Conservation (phyloP, 2,329 filamentous ascomycete genomes). For the Colletotrichum sp. region DNA sequence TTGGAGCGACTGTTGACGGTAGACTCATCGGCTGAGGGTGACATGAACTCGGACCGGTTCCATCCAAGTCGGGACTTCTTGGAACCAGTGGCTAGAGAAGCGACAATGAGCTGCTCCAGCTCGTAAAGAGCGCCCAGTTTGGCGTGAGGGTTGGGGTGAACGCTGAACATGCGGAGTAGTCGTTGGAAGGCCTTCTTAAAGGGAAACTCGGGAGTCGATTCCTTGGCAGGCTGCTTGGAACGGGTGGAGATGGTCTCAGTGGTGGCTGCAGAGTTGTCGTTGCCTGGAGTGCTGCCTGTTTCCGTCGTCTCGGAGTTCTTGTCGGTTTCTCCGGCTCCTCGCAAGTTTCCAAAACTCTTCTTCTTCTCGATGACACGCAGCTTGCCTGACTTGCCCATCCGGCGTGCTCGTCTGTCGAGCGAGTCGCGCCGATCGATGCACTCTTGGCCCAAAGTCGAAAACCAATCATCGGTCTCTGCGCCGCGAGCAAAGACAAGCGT, state of each 20-base stretch:
- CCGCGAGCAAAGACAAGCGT: conserved; percentile 85
- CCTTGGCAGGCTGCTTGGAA: conserved; percentile 33
- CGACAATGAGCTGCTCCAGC: conserved; percentile 80
- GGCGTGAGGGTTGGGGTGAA: conserved; percentile 84
- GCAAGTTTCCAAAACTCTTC: conserved; percentile 71
- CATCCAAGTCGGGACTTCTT: conserved; percentile 35
- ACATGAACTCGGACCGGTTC: conserved; percentile 39
- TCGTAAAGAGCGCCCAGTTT: conserved; percentile 87
- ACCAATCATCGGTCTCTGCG: conserved; percentile 93
- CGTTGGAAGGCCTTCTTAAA: conserved; percentile 82
- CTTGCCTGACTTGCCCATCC: conserved; percentile 44
- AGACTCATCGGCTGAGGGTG: conserved; percentile 37
- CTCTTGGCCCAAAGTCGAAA: conserved; percentile 70
- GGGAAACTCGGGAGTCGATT: conserved; percentile 66
- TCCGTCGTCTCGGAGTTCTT: conserved; percentile 43
- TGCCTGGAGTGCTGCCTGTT: conserved; percentile 39
- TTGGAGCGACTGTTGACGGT: conserved; percentile 41
- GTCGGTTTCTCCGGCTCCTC: conserved; percentile 51
- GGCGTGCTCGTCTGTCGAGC: conserved; percentile 51
- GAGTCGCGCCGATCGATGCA: conserved; percentile 68
- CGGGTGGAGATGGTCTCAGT: conserved; percentile 42
- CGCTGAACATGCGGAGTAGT: conserved; percentile 84
- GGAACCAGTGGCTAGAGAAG: conserved; percentile 54
- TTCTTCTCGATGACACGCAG: conserved; percentile 65
- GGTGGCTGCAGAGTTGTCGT: conserved; percentile 42